Evolutionary conservation across 1,284 basidiomycete species (phyloP).

Genomic region (Ceratobasidium sp.): DNA sequence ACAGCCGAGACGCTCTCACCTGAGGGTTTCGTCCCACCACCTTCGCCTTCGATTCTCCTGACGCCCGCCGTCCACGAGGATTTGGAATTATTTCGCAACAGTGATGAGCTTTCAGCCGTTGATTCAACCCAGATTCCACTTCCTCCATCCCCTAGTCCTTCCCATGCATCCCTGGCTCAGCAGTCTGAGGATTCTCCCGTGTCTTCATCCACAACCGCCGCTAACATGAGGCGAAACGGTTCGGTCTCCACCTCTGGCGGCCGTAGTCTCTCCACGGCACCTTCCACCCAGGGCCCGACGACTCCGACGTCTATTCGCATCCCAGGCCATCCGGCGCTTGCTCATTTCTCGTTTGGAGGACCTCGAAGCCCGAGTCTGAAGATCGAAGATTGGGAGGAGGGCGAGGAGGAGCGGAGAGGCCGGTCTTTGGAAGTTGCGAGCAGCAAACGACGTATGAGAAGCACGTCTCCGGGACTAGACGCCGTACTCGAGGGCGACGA

Average conservation of each 20-base stretch:
- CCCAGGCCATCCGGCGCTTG: slow-evolving; percentile 31
- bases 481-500: slow-evolving; percentile 40
- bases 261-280: slow-evolving; percentile 38
- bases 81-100: not conserved
- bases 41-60: slow-evolving; percentile 38
- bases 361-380: slow-evolving; percentile 36
- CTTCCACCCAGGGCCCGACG: slow-evolving; percentile 29
- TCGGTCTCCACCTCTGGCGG: slow-evolving; percentile 35
- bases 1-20: not conserved
- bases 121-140: slow-evolving; percentile 36
- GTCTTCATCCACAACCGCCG: not conserved
- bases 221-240: slow-evolving; percentile 3
- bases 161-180: not conserved
- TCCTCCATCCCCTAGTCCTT: slow-evolving; percentile 31
- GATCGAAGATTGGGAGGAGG: slow-evolving; percentile 35
- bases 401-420: slow-evolving; percentile 36
- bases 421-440: slow-evolving; percentile 33
- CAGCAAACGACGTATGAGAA: slow-evolving; percentile 37
- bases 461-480: slow-evolving; percentile 29
- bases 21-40: slow-evolving; percentile 23
- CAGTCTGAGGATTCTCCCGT: not conserved
- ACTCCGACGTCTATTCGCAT: slow-evolving; percentile 36
- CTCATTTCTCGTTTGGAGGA: slow-evolving; percentile 40
- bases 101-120: slow-evolving; percentile 19
- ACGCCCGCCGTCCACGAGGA: slow-evolving; percentile 28